phyloP scores from a whole-genome alignment of 164 flowering plant genomes.

The Paratinospora sagittata region DNA sequence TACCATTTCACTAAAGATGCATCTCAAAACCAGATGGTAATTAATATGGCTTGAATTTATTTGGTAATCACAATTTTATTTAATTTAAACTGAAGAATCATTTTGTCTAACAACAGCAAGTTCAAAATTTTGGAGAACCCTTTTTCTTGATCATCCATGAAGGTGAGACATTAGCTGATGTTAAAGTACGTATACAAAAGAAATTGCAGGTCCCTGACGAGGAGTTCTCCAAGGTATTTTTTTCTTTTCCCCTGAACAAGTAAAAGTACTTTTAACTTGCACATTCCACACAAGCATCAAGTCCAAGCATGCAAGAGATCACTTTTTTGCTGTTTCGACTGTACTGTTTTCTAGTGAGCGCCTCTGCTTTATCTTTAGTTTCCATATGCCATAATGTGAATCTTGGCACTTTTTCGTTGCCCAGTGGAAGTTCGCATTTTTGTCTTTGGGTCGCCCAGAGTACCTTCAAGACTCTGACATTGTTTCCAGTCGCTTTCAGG shows the following conservation, averaged over 20 bases:
- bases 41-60: background rate
- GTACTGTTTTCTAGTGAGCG: background rate
- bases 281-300: no score
- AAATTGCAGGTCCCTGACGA: conserved; percentile 65
- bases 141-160: conserved; percentile 71
- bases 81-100: background rate
- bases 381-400: background rate
- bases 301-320: background rate
- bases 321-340: background rate
- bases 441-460: conserved; percentile 80
- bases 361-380: background rate
- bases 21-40: conserved; percentile 58
- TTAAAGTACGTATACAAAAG: conserved; percentile 67
- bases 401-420: background rate
- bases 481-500: conserved; percentile 74
- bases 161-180: conserved; percentile 64
- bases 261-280: background rate
- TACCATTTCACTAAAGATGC: conserved; percentile 70
- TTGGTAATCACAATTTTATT: background rate
- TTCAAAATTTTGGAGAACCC: conserved; percentile 80
- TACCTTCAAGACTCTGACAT: conserved; percentile 70
- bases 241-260: background rate
- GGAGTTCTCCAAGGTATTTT: conserved; percentile 49
- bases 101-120: conserved; percentile 38
- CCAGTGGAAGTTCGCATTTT: conserved; percentile 87